These are phyloP conservation scores for Colletotrichum sp. DNA, from an alignment of 2,329 filamentous ascomycete genomes.

Conservation along the genomic window DNA sequence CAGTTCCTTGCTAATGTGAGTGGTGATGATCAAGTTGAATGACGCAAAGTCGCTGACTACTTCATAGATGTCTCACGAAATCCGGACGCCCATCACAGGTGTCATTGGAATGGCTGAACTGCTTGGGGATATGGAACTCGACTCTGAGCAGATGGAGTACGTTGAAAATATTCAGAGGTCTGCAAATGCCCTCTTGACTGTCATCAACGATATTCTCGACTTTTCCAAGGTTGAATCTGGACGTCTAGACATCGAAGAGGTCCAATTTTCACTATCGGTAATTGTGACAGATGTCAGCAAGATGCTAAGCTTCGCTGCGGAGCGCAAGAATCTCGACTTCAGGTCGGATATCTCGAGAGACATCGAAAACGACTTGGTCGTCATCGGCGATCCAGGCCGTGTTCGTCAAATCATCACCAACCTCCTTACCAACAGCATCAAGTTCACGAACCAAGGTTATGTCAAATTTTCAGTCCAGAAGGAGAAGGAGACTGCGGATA, in stretches of 20 bases:
- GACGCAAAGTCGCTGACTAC: background rate
- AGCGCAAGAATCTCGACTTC: constrained; percentile 79
- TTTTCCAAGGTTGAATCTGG: constrained; percentile 88
- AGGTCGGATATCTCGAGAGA: constrained; percentile 67
- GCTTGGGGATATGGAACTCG: constrained; percentile 69
- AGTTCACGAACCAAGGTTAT: constrained; percentile 73
- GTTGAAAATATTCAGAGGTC: constrained; percentile 81
- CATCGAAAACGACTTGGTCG: constrained; percentile 72
- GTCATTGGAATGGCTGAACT: constrained; percentile 83
- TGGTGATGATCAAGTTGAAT: background rate
- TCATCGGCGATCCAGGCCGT: constrained; percentile 85
- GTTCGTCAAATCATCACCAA: constrained; percentile 86
- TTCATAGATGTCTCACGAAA: constrained; percentile 75
- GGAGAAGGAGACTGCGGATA: constrained; percentile 67
- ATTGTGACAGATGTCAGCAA: constrained; percentile 82
- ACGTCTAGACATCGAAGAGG: constrained; percentile 77
- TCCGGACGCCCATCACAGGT: constrained; percentile 78
- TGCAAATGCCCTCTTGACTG: constrained; percentile 80
- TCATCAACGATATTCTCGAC: constrained; percentile 91
- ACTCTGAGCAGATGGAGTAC: constrained; percentile 75
- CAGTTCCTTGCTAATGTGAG: constrained; percentile 74
- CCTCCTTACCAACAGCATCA: constrained; percentile 77
- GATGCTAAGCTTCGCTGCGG: constrained; percentile 86
- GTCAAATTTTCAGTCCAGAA: constrained; percentile 71
- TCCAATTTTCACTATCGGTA: constrained; percentile 77